Evolutionary conservation across 495 filamentous ascomycete species (phyloP).

Genomic region (Neurospora sp.): DNA sequence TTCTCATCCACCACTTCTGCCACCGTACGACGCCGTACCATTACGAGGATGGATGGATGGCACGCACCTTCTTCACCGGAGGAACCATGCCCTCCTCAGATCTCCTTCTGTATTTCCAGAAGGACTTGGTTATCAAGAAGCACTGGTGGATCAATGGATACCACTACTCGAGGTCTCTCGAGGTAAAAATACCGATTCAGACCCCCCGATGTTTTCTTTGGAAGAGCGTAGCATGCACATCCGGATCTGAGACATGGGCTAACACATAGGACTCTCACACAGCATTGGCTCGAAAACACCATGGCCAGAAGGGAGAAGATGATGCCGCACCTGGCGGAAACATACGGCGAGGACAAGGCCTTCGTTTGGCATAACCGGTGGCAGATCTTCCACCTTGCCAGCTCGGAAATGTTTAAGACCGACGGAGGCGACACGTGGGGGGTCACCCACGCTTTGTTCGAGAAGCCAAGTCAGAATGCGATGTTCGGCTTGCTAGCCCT

Average conservation of each 20-base stretch:
- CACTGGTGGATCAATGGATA: conserved; percentile 59
- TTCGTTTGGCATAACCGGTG: conserved; percentile 53
- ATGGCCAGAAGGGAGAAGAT: conserved; percentile 41
- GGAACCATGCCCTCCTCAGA: conserved; percentile 62
- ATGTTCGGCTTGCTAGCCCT: background rate
- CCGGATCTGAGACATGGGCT: background rate
- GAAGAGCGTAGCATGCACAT: background rate
- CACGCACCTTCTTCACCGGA: conserved; percentile 55
- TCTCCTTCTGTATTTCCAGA: conserved; percentile 54
- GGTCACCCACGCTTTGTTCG: conserved; percentile 52
- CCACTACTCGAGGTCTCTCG: conserved; percentile 57
- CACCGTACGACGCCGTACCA: conserved; percentile 54
- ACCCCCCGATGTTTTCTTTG: background rate
- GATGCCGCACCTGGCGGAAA: conserved; percentile 49
- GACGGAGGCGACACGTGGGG: conserved; percentile 55
- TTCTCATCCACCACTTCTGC: conserved; percentile 56
- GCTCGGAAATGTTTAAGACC: conserved; percentile 54
- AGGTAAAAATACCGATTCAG: conserved; percentile 31
- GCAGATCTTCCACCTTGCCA: conserved; percentile 62
- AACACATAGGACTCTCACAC: conserved; percentile 3
- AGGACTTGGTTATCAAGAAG: conserved; percentile 43
- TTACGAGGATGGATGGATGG: conserved; percentile 66
- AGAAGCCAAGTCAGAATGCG: conserved; percentile 25
- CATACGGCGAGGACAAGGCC: conserved; percentile 47
- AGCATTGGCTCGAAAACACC: conserved; percentile 52